phyloP scores from a whole-genome alignment of 441 rosid genomes.

The Populus tomentosa region DNA sequence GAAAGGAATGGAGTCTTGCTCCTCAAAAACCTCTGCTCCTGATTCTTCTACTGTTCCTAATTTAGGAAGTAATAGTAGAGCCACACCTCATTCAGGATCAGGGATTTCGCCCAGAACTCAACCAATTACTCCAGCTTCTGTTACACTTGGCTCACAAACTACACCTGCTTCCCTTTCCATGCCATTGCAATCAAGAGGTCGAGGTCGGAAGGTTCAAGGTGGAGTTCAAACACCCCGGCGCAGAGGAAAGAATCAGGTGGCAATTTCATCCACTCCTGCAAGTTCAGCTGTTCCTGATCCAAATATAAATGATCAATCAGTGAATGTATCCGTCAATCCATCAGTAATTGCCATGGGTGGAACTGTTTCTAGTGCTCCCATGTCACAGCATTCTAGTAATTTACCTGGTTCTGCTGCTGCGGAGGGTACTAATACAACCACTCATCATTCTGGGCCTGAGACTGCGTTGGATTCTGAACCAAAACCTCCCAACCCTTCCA shows the following conservation, averaged over 20 bases:
- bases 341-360: slow-evolving; percentile 18
- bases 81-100: slow-evolving; percentile 16
- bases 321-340: slow-evolving; percentile 14
- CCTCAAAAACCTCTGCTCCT: slow-evolving; percentile 25
- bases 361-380: slow-evolving; percentile 29
- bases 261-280: slow-evolving; percentile 22
- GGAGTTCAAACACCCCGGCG: slow-evolving; percentile 53
- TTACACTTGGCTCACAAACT: slow-evolving; percentile 35
- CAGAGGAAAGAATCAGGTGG: slow-evolving; percentile 62
- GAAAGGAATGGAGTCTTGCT: slow-evolving; percentile 34
- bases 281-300: slow-evolving; percentile 33
- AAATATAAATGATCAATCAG: slow-evolving; percentile 31
- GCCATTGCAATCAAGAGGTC: slow-evolving; percentile 45
- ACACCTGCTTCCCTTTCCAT: slow-evolving; percentile 26
- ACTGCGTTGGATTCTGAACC: slow-evolving; percentile 31
- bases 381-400: slow-evolving; percentile 18
- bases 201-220: slow-evolving; percentile 55
- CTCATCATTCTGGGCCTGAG: slow-evolving; percentile 29
- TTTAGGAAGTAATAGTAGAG: slow-evolving; percentile 19
- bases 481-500: slow-evolving; percentile 24
- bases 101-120: slow-evolving; percentile 30
- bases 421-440: slow-evolving; percentile 23
- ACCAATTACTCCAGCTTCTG: slow-evolving; percentile 29
- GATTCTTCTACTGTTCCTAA: slow-evolving; percentile 25
- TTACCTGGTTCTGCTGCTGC: slow-evolving; percentile 30